A percentile compares a stretch with the other conserved stretches of the same genome.
Conservation (phyloP, 1,284 basidiomycete species). For the Malassezia cuniculi region DNA sequence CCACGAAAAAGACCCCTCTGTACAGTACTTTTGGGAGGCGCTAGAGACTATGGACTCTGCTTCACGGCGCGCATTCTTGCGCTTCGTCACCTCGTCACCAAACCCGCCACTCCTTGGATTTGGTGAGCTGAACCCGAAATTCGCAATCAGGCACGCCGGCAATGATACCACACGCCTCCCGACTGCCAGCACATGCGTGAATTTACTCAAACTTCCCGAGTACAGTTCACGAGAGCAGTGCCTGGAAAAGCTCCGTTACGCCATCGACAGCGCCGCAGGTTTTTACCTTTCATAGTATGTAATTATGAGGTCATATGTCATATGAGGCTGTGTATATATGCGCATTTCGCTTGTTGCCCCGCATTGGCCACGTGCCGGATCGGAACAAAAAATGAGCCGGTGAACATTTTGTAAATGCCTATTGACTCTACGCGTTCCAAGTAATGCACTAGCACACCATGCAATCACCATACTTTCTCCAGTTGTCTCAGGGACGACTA, state of each 20-base stretch:
- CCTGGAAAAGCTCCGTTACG: slow-evolving; percentile 36
- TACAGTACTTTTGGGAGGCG: slow-evolving; percentile 39
- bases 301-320: no score
- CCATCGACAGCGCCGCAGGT: slow-evolving; percentile 37
- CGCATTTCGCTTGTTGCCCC: no score
- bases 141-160: slow-evolving; percentile 33
- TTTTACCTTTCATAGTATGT: slow-evolving; percentile 40
- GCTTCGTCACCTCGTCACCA: slow-evolving; percentile 42
- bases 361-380: no score
- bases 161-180: slow-evolving; percentile 36
- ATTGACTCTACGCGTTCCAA: no score
- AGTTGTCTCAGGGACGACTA: no score
- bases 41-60: slow-evolving; percentile 28
- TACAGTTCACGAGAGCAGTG: slow-evolving; percentile 27
- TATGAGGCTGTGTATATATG: not conserved
- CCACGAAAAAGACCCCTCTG: slow-evolving; percentile 36
- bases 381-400: no score
- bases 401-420: no score
- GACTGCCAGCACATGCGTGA: slow-evolving; percentile 41
- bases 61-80: slow-evolving; percentile 28
- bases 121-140: slow-evolving; percentile 34
- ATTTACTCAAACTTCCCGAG: slow-evolving; percentile 40
- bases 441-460: no score
- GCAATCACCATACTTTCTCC: no score
- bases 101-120: slow-evolving; percentile 42